Evolutionary conservation across 139 green algal species (phyloP).

Genomic region (Picochlorum sp.): DNA sequence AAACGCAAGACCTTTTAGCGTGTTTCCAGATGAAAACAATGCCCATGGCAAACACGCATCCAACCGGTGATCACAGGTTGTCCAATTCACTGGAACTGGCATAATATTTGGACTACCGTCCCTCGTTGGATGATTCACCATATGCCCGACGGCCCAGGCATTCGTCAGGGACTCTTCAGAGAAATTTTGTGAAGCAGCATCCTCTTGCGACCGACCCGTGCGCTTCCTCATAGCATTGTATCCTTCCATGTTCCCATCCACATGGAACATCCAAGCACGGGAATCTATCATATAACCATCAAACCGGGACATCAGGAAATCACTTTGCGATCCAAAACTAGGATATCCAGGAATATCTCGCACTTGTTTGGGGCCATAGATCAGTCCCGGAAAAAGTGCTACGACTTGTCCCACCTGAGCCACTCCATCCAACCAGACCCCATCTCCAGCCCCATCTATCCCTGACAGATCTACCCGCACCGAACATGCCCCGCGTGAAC

Average conservation of each 20-base stretch:
- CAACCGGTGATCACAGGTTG: not conserved
- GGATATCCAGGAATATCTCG: constrained; percentile 54
- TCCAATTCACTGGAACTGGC: not conserved
- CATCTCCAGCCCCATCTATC: constrained; percentile 18
- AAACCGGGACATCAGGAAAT: constrained; percentile 50
- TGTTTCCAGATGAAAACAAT: not conserved
- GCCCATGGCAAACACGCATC: constrained; percentile 4
- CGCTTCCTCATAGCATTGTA: no score
- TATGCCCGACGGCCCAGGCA: not conserved
- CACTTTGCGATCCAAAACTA: constrained; percentile 38
- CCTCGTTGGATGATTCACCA: not conserved
- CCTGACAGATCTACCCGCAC: no score
- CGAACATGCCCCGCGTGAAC: no score
- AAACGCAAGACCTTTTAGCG: constrained; percentile 34
- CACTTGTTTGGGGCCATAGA: constrained; percentile 36
- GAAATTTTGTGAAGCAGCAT: not conserved
- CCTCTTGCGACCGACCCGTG: no score
- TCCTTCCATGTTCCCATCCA: no score
- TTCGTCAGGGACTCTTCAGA: not conserved
- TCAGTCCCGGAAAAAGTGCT: constrained; percentile 55
- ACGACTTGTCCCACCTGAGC: constrained; percentile 31
- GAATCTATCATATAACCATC: constrained; percentile 54
- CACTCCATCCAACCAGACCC: constrained; percentile 21
- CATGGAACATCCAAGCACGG: constrained; percentile 33
- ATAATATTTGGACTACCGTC: not conserved